Base-by-base conservation (phyloP, 2,329 filamentous ascomycete genomes). In the Xylaria hypoxylon region DNA sequence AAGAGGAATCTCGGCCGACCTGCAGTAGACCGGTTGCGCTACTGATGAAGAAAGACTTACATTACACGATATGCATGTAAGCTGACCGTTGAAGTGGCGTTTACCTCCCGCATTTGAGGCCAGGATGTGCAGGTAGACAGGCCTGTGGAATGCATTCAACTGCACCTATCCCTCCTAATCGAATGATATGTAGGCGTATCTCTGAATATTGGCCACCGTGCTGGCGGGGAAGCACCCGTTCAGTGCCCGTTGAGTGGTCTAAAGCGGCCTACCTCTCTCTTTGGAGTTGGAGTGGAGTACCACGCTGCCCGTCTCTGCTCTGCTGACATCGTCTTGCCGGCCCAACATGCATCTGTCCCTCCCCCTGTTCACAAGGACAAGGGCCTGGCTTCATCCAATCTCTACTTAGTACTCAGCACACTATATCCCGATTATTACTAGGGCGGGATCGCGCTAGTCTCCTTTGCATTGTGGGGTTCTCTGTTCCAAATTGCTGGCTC, bases 131-230 rank as follows among this genome's bases (percentile, higher is more conserved):
- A 58, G 56, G 5, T 7, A 53, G 55, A 42, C 58, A 60, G 4
- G 44, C 40, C 31, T 35, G 38, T 55, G 48, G 40, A 22, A 50
- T 57, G 48, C 50, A 31, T 64, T 44, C 19, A 47, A 33, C 45
- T 68, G 63, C 67, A 64, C 28, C 51, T 63, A 60, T 58, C 59
- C 59, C 65, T 64, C 52, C 24, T 50, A 47, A 61, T 68, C 66
- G 53, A 56, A 62, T 22, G 67, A 67, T 52, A 52, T 38, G 51
- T 28, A 35, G 44, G 38, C 22, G 13, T 45, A 17, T 28, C 26
- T 53, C 47, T 51, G 15, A 38, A 24, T 40, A 62, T 22, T 56
- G 44, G 55, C 24, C 26, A 53, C 42, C 40, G 50, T 40, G 19
- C 45, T 26, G 35, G 17, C 26, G 31, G 26, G 55, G n/a, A 63